These are phyloP conservation scores for Termitomyces sp. DNA, from an alignment of 1,284 basidiomycete genomes.

Conservation along the genomic window DNA sequence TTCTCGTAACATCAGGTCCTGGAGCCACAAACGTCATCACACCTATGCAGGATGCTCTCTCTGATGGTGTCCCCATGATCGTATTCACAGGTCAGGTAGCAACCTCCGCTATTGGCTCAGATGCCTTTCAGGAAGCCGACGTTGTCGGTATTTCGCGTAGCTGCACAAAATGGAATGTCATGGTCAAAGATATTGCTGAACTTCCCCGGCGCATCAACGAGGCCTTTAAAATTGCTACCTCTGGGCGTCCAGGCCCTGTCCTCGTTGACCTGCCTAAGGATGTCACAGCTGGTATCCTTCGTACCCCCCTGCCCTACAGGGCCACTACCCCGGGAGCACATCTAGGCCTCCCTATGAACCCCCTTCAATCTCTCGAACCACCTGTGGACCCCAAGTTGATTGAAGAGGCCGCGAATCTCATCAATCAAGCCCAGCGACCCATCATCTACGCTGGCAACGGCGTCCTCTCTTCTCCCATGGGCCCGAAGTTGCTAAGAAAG, in stretches of 20 bases:
- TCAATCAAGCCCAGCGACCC: slow-evolving; percentile 88
- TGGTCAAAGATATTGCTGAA: slow-evolving; percentile 97
- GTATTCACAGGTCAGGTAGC: slow-evolving; percentile 98
- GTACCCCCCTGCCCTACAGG: slow-evolving; percentile 82
- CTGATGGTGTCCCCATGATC: slow-evolving; percentile 91
- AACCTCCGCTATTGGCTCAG: slow-evolving; percentile 95
- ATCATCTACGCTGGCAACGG: slow-evolving; percentile 95
- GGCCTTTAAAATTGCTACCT: slow-evolving; percentile 98
- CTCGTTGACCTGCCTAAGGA: slow-evolving; percentile 98
- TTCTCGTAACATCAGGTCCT: slow-evolving; percentile 96
- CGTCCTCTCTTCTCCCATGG: slow-evolving; percentile 77
- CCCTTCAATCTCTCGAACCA: slow-evolving; percentile 51
- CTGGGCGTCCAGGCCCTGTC: slow-evolving; percentile 94
- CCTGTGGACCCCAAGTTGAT: slow-evolving; percentile 69
- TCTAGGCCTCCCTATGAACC: slow-evolving; percentile 76
- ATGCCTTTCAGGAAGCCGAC: slow-evolving; percentile 98
- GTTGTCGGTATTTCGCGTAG: slow-evolving; percentile 92
- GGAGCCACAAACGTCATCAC: slow-evolving; percentile 98
- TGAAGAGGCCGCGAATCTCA: slow-evolving; percentile 81
- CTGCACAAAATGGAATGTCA: slow-evolving; percentile 99
- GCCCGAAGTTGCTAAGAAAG: slow-evolving; percentile 80
- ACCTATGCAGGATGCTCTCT: slow-evolving; percentile 96
- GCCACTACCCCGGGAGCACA: slow-evolving; percentile 82
- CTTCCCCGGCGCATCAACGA: slow-evolving; percentile 96
- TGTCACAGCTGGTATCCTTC: slow-evolving; percentile 89